Evolutionary conservation across 2,329 filamentous ascomycete genomes (phyloP).

Genomic region (Hymenoscyphus fraxineus): DNA sequence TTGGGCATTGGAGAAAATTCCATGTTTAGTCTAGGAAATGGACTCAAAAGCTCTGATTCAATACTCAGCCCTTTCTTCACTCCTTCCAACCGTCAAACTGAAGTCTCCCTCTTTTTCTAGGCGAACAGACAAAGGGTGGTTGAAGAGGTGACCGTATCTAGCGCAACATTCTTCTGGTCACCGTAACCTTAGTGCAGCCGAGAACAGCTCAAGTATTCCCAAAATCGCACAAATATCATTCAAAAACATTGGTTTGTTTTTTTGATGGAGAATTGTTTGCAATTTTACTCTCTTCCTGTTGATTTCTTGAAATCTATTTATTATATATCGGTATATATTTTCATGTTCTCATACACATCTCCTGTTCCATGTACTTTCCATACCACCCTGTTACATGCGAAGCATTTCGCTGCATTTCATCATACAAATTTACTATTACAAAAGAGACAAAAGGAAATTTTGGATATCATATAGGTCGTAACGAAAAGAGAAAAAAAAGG

Average conservation of each 20-base stretch:
- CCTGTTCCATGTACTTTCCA: not conserved
- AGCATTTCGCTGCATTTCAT: not conserved
- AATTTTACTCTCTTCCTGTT: not conserved
- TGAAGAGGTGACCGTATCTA: not conserved
- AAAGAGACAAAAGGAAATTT: not conserved
- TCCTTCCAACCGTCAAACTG: not conserved
- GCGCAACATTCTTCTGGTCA: not conserved
- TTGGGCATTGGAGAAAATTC: not conserved
- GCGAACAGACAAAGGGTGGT: not conserved
- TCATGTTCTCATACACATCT: not conserved
- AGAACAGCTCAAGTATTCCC: not conserved
- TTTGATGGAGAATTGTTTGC: not conserved
- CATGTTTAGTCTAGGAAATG: too few species aligned
- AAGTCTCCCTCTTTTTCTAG: not conserved
- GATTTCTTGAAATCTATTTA: not conserved
- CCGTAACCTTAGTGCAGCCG: not conserved
- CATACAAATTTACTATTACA: not conserved
- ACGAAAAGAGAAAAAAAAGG: not conserved
- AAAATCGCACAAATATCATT: too few species aligned
- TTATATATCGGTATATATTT: not conserved
- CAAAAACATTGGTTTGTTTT: too few species aligned
- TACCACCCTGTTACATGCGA: not conserved
- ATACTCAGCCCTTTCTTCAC: not conserved
- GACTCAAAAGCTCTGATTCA: not conserved
- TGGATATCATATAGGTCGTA: slow-evolving; percentile 1